A percentile compares a stretch with the other conserved stretches of the same genome.
These are phyloP conservation scores for Macrolepiota albuminosa DNA, from an alignment of 768 basidiomycete species.

Conservation along the genomic window DNA sequence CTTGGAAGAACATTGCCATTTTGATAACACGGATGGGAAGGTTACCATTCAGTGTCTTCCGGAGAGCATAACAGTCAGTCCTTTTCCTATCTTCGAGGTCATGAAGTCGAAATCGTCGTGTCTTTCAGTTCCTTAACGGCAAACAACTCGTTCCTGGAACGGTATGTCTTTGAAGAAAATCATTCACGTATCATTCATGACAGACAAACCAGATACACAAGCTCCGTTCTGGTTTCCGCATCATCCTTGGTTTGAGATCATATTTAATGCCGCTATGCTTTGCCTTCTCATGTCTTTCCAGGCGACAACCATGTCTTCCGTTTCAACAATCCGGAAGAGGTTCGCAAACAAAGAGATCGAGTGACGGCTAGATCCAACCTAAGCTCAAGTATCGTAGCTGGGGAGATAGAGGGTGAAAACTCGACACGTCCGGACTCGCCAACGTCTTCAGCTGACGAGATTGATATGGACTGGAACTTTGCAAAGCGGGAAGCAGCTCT, in stretches of 20 bases:
- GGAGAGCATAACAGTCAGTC: constrained; percentile 76
- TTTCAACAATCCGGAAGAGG: constrained; percentile 94
- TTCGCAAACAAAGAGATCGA: constrained; percentile 85
- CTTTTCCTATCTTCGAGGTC: constrained; percentile 3
- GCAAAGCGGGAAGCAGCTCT: constrained; percentile 93
- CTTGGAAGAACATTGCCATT: constrained; percentile 86
- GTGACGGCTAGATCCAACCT: constrained; percentile 69
- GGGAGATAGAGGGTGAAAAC: constrained; percentile 57
- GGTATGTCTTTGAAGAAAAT: constrained; percentile 36
- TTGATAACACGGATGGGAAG: constrained; percentile 82
- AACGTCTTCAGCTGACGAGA: constrained; percentile 59
- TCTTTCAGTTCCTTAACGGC: constrained; percentile 83
- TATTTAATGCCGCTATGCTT: background rate
- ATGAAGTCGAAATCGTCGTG: constrained; percentile 3
- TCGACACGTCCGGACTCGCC: constrained; percentile 79
- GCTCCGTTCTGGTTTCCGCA: constrained; percentile 90
- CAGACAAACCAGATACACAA: constrained; percentile 55
- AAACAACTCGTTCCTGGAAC: constrained; percentile 76
- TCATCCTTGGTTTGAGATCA: constrained; percentile 78
- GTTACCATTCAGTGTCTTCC: constrained; percentile 78
- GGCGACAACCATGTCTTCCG: constrained; percentile 97
- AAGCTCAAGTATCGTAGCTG: constrained; percentile 59
- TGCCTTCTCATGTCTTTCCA: constrained; percentile 23
- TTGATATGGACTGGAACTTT: constrained; percentile 95
- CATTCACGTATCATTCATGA: background rate